Percentiles rank a stretch among this genome's conserved stretches.
phyloP scores from a whole-genome alignment of 1,139 yeast genomes.

The Geotrichum fermentans region DNA sequence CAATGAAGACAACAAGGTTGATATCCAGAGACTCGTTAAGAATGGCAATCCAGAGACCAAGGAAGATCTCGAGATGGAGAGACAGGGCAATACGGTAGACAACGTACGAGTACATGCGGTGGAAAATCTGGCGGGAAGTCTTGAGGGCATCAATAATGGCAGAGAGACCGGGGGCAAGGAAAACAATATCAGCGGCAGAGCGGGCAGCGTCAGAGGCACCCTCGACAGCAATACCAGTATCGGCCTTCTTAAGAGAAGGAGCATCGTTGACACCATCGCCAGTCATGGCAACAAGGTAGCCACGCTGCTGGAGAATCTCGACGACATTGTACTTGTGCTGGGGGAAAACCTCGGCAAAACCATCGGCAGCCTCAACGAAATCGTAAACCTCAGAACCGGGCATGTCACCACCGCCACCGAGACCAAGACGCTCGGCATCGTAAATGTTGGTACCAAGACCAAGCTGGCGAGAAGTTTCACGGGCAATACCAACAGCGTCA shows the following conservation, averaged over 20 bases:
- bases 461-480: constrained; percentile 66
- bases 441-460: constrained; percentile 68
- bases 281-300: constrained; percentile 76
- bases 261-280: constrained; percentile 82
- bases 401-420: constrained; percentile 70
- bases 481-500: constrained; percentile 72
- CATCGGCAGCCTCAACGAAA: constrained; percentile 74
- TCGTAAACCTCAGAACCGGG: constrained; percentile 71
- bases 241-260: constrained; percentile 74
- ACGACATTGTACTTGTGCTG: constrained; percentile 78
- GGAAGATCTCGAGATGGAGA: constrained; percentile 65
- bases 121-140: constrained; percentile 77
- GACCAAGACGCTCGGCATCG: constrained; percentile 67
- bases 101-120: constrained; percentile 75
- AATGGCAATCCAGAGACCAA: constrained; percentile 71
- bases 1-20: constrained; percentile 68
- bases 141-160: constrained; percentile 72
- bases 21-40: constrained; percentile 60
- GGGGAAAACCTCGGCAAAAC: constrained; percentile 79
- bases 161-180: constrained; percentile 75
- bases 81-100: constrained; percentile 77
- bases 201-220: constrained; percentile 80
- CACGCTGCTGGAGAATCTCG: constrained; percentile 70
- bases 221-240: constrained; percentile 77
- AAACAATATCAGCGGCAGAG: constrained; percentile 75